Evolutionary conservation across 2,329 filamentous ascomycete genomes (phyloP).

Genomic region (Thermoascus crustaceus): DNA sequence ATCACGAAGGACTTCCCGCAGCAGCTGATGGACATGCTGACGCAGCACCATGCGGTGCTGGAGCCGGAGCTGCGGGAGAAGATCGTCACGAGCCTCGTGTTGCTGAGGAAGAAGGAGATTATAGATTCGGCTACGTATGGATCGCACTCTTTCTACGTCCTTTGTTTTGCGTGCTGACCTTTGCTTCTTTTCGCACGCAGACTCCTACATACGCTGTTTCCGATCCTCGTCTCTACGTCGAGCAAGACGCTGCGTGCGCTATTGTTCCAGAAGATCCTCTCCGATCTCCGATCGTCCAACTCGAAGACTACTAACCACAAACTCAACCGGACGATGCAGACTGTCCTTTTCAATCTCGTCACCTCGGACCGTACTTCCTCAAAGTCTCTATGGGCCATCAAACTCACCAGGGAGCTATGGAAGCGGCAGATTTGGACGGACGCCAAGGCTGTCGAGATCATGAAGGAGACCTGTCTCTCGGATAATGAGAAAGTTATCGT

Average conservation of each 20-base stretch:
- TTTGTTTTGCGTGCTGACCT: constrained; percentile 1
- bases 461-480: constrained; percentile 85
- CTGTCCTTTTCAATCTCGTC: constrained; percentile 83
- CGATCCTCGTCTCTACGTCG: constrained; percentile 81
- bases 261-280: constrained; percentile 83
- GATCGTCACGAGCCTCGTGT: constrained; percentile 79
- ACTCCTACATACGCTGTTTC: constrained; percentile 86
- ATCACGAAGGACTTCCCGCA: constrained; percentile 68
- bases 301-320: constrained; percentile 82
- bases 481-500: constrained; percentile 89
- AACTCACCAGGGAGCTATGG: constrained; percentile 92
- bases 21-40: constrained; percentile 73
- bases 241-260: constrained; percentile 81
- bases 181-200: constrained; percentile 16
- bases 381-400: constrained; percentile 91
- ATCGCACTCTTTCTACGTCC: background rate
- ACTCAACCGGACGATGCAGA: constrained; percentile 87
- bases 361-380: constrained; percentile 75
- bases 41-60: constrained; percentile 71
- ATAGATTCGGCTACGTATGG: constrained; percentile 66
- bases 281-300: constrained; percentile 82
- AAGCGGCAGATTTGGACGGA: constrained; percentile 95
- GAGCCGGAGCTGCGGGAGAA: constrained; percentile 86
- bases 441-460: constrained; percentile 88
- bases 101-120: constrained; percentile 84